Conservation (phyloP, 1,284 basidiomycete species). For the Sporisorium iseilematis-ciliati region DNA sequence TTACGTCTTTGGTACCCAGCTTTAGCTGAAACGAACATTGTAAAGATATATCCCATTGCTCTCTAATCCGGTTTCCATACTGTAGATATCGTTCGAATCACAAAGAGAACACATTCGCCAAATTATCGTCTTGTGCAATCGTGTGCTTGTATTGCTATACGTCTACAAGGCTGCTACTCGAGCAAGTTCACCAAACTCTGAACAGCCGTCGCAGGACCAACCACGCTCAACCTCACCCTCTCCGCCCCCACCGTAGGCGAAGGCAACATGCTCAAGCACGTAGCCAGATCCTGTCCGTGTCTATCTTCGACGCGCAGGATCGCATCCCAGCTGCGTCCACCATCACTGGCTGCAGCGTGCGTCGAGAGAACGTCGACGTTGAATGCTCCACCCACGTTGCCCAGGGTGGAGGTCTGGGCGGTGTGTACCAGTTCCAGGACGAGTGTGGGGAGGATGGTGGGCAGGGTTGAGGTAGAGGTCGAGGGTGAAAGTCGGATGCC, state of each 20-base stretch:
- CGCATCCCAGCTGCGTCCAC: conserved; percentile 14
- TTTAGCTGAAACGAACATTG: conserved; percentile 39
- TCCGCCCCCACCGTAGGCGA: conserved; percentile 11
- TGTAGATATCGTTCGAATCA: neutral
- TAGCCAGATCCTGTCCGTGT: conserved; percentile 30
- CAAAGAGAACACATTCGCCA: neutral
- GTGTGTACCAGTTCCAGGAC: conserved; percentile 30
- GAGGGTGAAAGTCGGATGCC: conserved; percentile 21
- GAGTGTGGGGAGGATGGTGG: conserved; percentile 14
- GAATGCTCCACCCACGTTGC: conserved; percentile 45
- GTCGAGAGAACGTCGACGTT: conserved; percentile 52
- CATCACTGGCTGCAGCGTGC: neutral
- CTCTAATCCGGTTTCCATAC: neutral
- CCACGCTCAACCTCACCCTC: conserved; percentile 16
- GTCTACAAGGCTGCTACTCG: neutral
- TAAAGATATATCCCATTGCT: neutral
- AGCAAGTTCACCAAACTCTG: conserved; percentile 27
- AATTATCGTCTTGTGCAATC: neutral
- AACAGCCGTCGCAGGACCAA: conserved; percentile 35
- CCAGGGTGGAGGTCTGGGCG: conserved; percentile 40
- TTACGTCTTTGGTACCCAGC: conserved; percentile 83
- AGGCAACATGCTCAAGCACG: conserved; percentile 28
- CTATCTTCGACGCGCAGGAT: conserved; percentile 23
- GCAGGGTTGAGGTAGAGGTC: neutral
- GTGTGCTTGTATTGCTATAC: neutral